Percentiles rank a stretch among this genome's conserved stretches.
phyloP scores from a whole-genome alignment of 768 basidiomycete species.

The Naganishia onofrii region DNA sequence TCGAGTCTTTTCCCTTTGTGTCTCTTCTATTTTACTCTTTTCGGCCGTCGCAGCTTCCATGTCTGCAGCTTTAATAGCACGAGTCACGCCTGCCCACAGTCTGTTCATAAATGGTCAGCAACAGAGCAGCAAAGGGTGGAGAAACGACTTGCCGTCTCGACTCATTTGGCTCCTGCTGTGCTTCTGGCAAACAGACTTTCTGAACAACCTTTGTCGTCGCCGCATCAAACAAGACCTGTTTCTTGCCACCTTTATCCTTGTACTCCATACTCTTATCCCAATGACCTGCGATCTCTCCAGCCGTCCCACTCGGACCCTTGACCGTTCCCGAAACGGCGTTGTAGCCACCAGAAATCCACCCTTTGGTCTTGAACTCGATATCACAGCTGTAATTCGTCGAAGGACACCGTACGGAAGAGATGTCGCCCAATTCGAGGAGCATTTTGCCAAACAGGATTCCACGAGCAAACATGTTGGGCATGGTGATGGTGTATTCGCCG shows the following conservation, averaged over 20 bases:
- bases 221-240: slow-evolving; percentile 80
- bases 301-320: slow-evolving; percentile 61
- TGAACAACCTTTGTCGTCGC: slow-evolving; percentile 69
- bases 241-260: slow-evolving; percentile 68
- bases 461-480: slow-evolving; percentile 84
- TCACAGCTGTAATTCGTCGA: slow-evolving; percentile 71
- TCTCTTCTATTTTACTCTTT: slow-evolving; percentile 86
- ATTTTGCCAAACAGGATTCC: slow-evolving; percentile 62
- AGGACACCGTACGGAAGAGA: slow-evolving; percentile 78
- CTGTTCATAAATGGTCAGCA: slow-evolving; percentile 49
- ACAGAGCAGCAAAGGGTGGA: neutral
- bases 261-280: slow-evolving; percentile 92
- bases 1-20: slow-evolving; percentile 76
- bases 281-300: slow-evolving; percentile 82
- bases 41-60: slow-evolving; percentile 92
- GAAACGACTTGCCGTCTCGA: slow-evolving; percentile 65
- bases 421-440: slow-evolving; percentile 92
- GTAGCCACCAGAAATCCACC: slow-evolving; percentile 95
- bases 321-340: slow-evolving; percentile 82
- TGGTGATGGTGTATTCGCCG: slow-evolving; percentile 57
- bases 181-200: slow-evolving; percentile 80
- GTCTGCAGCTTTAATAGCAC: slow-evolving; percentile 78
- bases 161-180: slow-evolving; percentile 85
- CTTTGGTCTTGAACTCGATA: slow-evolving; percentile 97
- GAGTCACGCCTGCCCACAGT: slow-evolving; percentile 78